Percentiles rank a stretch among this genome's conserved stretches.
These are phyloP conservation scores for Echeveria elegans DNA, from an alignment of 164 flowering plant genomes.

Conservation along the genomic window DNA sequence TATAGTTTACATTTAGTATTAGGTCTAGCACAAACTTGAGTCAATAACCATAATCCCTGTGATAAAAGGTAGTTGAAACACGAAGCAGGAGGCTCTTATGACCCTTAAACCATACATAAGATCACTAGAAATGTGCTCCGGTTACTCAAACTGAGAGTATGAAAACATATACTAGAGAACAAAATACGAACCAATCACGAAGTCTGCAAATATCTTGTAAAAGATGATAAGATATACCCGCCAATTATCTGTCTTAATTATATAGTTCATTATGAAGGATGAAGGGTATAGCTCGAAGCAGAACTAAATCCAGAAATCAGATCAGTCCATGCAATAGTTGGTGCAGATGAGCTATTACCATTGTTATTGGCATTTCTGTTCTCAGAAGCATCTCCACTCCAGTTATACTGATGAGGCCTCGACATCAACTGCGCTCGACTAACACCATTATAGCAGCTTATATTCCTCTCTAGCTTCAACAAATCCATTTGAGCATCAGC, in stretches of 20 bases:
- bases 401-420: background rate
- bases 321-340: conserved; percentile 2
- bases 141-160: too few species aligned
- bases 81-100: too few species aligned
- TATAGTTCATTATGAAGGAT: conserved; percentile 1
- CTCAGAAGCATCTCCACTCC: conserved; percentile 4
- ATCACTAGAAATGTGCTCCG: too few species aligned
- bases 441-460: background rate
- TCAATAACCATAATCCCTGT: too few species aligned
- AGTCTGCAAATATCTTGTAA: background rate
- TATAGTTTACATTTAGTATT: too few species aligned
- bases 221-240: background rate
- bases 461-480: conserved; percentile 1
- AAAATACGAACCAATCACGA: background rate
- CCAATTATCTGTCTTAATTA: background rate
- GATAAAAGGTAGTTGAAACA: too few species aligned
- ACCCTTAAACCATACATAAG: too few species aligned
- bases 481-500: conserved; percentile 4
- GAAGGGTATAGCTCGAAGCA: background rate
- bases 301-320: conserved; percentile 6
- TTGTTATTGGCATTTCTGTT: background rate
- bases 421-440: background rate
- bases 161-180: background rate
- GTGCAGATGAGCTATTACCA: background rate
- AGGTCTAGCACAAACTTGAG: too few species aligned